A percentile compares a stretch with the other conserved stretches of the same genome.
Conservation (phyloP, 2,329 filamentous ascomycete species). For the Xylariaceae sp. region DNA sequence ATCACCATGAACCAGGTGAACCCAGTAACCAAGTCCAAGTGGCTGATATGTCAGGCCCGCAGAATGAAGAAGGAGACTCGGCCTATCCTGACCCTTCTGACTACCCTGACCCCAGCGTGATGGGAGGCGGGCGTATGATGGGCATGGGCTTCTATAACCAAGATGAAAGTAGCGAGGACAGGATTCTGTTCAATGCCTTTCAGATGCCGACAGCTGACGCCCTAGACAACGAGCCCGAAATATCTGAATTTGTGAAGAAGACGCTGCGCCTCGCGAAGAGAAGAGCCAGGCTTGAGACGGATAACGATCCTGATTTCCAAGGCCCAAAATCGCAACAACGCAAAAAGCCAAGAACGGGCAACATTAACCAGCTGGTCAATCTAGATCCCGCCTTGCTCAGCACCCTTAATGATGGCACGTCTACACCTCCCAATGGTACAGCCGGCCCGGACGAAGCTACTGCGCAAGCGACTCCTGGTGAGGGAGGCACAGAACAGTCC, state of each 20-base stretch:
- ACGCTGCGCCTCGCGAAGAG: slow-evolving; percentile 45
- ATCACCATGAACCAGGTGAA: slow-evolving; percentile 9
- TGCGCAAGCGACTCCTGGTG: too few relatives aligned
- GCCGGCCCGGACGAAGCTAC: slow-evolving; percentile 8
- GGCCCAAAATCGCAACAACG: slow-evolving; percentile 32
- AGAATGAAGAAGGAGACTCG: slow-evolving; percentile 19
- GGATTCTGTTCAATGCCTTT: slow-evolving; percentile 53
- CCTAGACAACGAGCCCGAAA: slow-evolving; percentile 35
- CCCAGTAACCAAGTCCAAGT: slow-evolving; percentile 20
- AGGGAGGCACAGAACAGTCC: slow-evolving; percentile 11
- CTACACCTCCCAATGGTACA: slow-evolving; percentile 15
- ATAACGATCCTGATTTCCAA: slow-evolving; percentile 48
- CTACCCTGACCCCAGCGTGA: slow-evolving; percentile 40
- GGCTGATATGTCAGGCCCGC: slow-evolving; percentile 24
- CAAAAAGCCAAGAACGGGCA: slow-evolving; percentile 33
- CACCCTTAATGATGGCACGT: slow-evolving; percentile 15
- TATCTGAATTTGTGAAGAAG: slow-evolving; percentile 49
- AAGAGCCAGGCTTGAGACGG: slow-evolving; percentile 43
- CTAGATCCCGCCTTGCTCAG: slow-evolving; percentile 48
- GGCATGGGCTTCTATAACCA: slow-evolving; percentile 56
- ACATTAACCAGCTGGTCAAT: slow-evolving; percentile 31
- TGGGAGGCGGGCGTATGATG: slow-evolving; percentile 41
- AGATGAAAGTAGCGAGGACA: slow-evolving; percentile 48
- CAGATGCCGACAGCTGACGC: slow-evolving; percentile 42
- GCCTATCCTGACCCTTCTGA: slow-evolving; percentile 21